Conservation (phyloP, 2,329 filamentous ascomycete genomes). For the Xylaria digitata region DNA sequence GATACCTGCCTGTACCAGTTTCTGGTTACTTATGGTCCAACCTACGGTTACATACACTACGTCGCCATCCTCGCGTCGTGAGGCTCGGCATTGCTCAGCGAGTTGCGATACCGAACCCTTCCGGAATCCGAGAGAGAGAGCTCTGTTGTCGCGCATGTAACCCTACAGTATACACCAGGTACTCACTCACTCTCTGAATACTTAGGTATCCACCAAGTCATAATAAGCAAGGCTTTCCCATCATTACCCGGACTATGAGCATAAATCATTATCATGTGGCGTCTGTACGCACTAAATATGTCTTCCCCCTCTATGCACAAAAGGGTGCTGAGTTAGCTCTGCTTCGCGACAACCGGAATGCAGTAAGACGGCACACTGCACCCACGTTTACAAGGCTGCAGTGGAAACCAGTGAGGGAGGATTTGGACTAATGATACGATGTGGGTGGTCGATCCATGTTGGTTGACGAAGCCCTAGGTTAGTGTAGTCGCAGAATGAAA, state of each 20-base stretch:
- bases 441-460: constrained; percentile 1
- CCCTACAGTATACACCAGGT: constrained; percentile 2
- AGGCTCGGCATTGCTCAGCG: constrained; percentile 23
- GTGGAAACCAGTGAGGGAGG: constrained; percentile 7
- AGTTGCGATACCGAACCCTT: constrained; percentile 28
- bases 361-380: constrained; percentile 5
- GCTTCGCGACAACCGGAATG: constrained; percentile 1
- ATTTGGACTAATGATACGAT: background rate
- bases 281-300: background rate
- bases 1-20: constrained; percentile 39
- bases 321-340: no score
- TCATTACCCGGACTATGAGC: background rate
- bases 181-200: no score
- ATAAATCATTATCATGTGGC: constrained; percentile 2
- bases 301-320: background rate
- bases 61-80: constrained; percentile 15
- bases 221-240: background rate
- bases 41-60: constrained; percentile 30
- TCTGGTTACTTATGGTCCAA: constrained; percentile 23
- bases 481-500: background rate
- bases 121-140: constrained; percentile 25
- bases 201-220: no score
- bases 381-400: constrained; percentile 12
- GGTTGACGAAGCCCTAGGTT: constrained; percentile 10
- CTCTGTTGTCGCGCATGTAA: constrained; percentile 7